Percentiles rank a stretch among this genome's conserved stretches.
Evolutionary conservation across 2,329 filamentous ascomycete genomes (phyloP).

Genomic region (Hypoxylon sp.): DNA sequence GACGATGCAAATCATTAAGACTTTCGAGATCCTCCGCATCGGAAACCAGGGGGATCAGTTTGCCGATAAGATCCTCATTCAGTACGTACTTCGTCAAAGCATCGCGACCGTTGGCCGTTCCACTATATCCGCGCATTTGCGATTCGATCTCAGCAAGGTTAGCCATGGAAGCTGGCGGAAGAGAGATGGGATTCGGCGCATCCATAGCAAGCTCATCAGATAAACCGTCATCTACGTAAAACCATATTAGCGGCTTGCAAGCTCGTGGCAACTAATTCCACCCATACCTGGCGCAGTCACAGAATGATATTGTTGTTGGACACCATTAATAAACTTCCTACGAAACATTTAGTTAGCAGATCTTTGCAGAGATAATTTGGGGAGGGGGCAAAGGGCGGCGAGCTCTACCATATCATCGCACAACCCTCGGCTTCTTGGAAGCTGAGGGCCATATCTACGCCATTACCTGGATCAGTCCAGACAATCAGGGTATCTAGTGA

Average conservation of each 20-base stretch:
- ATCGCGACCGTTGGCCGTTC: constrained; percentile 82
- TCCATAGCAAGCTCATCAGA: constrained; percentile 90
- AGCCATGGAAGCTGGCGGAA: constrained; percentile 85
- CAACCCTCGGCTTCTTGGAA: constrained; percentile 98
- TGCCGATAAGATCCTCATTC: constrained; percentile 86
- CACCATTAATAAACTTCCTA: constrained; percentile 91
- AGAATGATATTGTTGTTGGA: constrained; percentile 81
- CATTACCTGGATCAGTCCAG: constrained; percentile 89
- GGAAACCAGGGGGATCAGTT: constrained; percentile 87
- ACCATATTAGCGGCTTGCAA: constrained; percentile 49
- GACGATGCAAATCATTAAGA: constrained; percentile 84
- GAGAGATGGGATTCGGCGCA: constrained; percentile 75
- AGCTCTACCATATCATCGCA: constrained; percentile 84
- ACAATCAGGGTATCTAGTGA: constrained; percentile 91
- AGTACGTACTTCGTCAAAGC: constrained; percentile 90
- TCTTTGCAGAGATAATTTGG: constrained; percentile 14
- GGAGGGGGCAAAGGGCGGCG: constrained; percentile 23
- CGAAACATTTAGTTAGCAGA: constrained; percentile 48
- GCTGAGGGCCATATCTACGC: constrained; percentile 96
- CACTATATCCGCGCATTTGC: constrained; percentile 83
- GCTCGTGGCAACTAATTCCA: neutral
- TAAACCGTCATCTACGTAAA: constrained; percentile 79
- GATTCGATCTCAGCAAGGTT: constrained; percentile 88
- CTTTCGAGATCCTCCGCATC: constrained; percentile 94
- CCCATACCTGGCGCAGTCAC: constrained; percentile 73